Base-by-base conservation (phyloP, 2,329 filamentous ascomycete species). In the Cladosporium velox region DNA sequence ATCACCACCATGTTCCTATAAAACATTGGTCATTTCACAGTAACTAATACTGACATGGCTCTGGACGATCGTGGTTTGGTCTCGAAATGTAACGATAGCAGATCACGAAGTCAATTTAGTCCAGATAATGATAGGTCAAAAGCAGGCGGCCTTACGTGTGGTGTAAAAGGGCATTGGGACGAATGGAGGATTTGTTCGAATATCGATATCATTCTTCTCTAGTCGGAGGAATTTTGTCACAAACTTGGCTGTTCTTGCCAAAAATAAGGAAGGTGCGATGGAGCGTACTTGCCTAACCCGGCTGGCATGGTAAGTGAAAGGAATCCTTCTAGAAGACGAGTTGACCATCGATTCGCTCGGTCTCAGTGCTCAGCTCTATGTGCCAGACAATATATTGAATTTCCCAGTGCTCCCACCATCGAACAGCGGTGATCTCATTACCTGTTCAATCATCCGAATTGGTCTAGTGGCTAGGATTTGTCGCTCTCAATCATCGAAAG, bases 391-490 rank as follows among this genome's bases (percentile, higher is more conserved):
- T 54, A 32, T 54, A 54, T 30, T 30, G 28, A 5, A 5, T 30
- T 5, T 5, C 7, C 28, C 7, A 4, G 7, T 30, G 28, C 7
- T 7, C 28, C 7, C 28, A 30, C 7, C 15, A 54, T 54, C 49
- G 49, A 30, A 54, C 26, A 54, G 11, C 28, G 21, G 41, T 47
- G n/a, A 47, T 21, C 7, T 21, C n/a, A 47, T 18, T 47, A n/a
- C 3, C 41, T 24, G 41, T 47, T 47, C 41, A 11, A 21, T 8
- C 41, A 57, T 58, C 55, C 55, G 55, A 58, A 38, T 38, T 58
- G 55, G 55, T 58, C 55, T 58, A 58, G 55, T 58, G 55, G 55
- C 55, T 58, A 58, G 55, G 55, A 58, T 58, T 58, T 58, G 55
- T 58, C 55, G 55, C 55, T 58, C 55, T 58, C 55, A 58, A 18